phyloP scores from a whole-genome alignment of 257 asterid genomes.

The Solanum piurae region DNA sequence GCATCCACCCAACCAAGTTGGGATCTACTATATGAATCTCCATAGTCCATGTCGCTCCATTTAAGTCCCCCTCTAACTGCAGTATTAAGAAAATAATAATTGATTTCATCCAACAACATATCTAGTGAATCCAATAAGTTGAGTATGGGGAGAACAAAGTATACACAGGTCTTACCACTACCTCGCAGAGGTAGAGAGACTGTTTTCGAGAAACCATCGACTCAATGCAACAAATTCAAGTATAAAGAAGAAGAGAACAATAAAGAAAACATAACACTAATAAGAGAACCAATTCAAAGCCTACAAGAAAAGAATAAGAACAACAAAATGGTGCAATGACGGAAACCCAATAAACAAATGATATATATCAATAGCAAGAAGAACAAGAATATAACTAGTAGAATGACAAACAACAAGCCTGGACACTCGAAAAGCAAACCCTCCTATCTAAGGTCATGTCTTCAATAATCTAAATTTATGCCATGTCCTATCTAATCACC shows the following conservation, averaged over 20 bases:
- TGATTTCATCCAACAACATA: neutral
- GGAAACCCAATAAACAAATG: neutral
- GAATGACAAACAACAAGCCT: neutral
- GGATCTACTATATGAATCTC: neutral
- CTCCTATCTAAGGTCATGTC: neutral
- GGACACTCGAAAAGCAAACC: neutral
- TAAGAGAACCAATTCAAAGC: neutral
- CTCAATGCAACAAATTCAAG: neutral
- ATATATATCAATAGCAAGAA: neutral
- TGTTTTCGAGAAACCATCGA: neutral
- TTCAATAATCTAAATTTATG: neutral
- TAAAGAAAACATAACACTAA: neutral
- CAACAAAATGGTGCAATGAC: neutral
- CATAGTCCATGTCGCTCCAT: neutral
- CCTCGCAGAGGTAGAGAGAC: neutral
- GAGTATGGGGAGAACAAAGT: neutral
- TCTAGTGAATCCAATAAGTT: neutral
- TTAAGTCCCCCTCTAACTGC: neutral
- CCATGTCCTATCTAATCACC: neutral
- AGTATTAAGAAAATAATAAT: neutral
- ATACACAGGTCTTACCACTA: neutral
- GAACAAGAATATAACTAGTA: neutral
- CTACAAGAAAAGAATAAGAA: neutral
- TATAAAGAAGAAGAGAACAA: neutral
- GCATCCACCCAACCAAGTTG: neutral